phyloP scores from a whole-genome alignment of 345 rosid species.

The Alliaria petiolata region DNA sequence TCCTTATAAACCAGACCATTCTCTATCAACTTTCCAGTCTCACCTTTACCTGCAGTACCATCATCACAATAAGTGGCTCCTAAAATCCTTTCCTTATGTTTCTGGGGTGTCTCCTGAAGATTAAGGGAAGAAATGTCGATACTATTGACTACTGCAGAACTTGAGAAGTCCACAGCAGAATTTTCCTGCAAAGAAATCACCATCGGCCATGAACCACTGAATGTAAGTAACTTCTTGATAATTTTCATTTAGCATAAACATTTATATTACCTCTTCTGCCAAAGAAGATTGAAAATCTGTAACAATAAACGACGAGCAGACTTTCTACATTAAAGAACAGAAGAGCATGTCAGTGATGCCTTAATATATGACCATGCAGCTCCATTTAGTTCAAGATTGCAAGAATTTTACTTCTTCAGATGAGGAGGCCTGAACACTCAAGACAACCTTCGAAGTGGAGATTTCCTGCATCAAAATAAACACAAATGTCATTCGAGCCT shows the following conservation, averaged over 20 bases:
- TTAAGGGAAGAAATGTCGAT: background rate
- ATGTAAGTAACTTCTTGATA: background rate
- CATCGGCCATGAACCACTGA: background rate
- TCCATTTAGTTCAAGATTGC: background rate
- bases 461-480: constrained; percentile 35
- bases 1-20: background rate
- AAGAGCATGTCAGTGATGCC: constrained; percentile 3
- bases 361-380: background rate
- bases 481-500: background rate
- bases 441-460: constrained; percentile 28
- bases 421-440: constrained; percentile 17
- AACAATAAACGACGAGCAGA: background rate
- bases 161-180: constrained; percentile 11
- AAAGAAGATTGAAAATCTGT: constrained; percentile 15
- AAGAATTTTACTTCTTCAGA: constrained; percentile 36
- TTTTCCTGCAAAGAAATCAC: constrained; percentile 27
- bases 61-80: constrained; percentile 8
- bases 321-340: constrained; percentile 8
- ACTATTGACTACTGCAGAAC: background rate
- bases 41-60: constrained; percentile 18
- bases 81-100: constrained; percentile 1
- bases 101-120: constrained; percentile 5
- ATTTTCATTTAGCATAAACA: background rate
- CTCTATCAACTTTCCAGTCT: background rate
- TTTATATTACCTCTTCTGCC: constrained; percentile 19